These are phyloP conservation scores for Hypsizygus marmoreus DNA, from an alignment of 768 basidiomycete species.

Conservation along the genomic window DNA sequence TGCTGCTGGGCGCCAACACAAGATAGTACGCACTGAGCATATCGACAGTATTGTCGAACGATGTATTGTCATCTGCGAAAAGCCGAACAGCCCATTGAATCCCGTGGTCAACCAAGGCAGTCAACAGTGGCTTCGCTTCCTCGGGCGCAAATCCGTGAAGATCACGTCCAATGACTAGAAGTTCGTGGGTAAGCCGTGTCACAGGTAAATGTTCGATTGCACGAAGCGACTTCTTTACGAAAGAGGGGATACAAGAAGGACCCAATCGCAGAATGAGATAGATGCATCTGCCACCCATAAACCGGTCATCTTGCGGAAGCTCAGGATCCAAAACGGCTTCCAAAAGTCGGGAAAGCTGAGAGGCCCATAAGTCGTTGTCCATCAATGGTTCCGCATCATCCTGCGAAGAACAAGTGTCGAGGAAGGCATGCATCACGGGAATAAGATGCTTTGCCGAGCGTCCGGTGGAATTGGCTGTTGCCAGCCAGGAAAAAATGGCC, in stretches of 20 bases:
- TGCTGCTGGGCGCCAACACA: conserved; percentile 1
- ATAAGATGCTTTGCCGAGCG: conserved; percentile 33
- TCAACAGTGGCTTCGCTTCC: conserved; percentile 25
- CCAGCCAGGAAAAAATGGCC: conserved; percentile 43
- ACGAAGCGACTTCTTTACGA: conserved; percentile 24
- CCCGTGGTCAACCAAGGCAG: conserved; percentile 42
- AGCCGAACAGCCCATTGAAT: conserved; percentile 56
- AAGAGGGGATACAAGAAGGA: conserved; percentile 20
- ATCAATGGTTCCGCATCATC: conserved; percentile 8
- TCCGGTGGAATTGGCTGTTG: conserved; percentile 24
- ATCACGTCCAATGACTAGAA: conserved; percentile 32
- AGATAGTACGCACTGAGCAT: conserved; percentile 38
- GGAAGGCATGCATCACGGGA: conserved; percentile 44
- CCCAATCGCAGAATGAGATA: conserved; percentile 26
- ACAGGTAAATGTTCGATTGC: conserved; percentile 26
- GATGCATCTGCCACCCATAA: conserved; percentile 27
- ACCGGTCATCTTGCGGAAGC: conserved; percentile 15
- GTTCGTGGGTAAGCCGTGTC: conserved; percentile 27
- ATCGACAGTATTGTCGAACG: conserved; percentile 24
- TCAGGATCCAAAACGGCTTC: conserved; percentile 14
- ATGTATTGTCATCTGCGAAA: conserved; percentile 34
- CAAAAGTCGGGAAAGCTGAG: conserved; percentile 30
- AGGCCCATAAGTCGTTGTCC: conserved; percentile 28
- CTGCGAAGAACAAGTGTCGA: conserved; percentile 38
- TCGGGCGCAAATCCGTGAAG: conserved; percentile 19